Conservation (phyloP, 1,139 yeast species). For the Komagataea norvegica region DNA sequence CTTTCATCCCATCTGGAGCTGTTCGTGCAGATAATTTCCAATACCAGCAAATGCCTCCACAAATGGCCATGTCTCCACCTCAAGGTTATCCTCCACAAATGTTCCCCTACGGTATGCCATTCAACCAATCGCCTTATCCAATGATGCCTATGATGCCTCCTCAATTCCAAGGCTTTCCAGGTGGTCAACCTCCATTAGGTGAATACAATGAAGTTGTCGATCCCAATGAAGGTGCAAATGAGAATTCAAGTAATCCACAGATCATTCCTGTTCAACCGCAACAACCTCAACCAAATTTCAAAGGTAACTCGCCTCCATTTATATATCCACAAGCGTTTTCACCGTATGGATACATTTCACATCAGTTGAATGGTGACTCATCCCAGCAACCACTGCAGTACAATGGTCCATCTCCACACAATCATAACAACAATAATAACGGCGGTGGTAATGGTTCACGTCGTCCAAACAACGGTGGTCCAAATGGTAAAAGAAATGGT, state of each 20-base stretch:
- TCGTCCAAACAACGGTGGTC: conserved; percentile 5
- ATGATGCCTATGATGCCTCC: conserved; percentile 35
- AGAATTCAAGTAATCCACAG: conserved; percentile 11
- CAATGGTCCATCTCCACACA: conserved; percentile 8
- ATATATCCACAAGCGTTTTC: conserved; percentile 26
- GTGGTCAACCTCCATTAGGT: conserved; percentile 11
- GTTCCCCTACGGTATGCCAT: conserved; percentile 28
- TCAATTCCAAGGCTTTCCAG: conserved; percentile 29
- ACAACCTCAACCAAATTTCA: conserved; percentile 16
- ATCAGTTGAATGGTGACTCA: conserved; percentile 14
- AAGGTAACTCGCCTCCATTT: conserved; percentile 18
- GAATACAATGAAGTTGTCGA: conserved; percentile 3
- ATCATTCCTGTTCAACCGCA: conserved; percentile 6
- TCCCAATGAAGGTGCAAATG: conserved; percentile 2
- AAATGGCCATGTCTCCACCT: conserved; percentile 12
- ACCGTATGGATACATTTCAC: conserved; percentile 25
- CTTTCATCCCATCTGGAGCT: conserved; percentile 42
- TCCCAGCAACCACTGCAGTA: conserved; percentile 5
- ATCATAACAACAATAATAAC: conserved; percentile 1
- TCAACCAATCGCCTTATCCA: conserved; percentile 23
- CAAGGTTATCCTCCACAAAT: conserved; percentile 22
- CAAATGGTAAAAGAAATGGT: conserved; percentile 14
- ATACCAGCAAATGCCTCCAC: conserved; percentile 13
- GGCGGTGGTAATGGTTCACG: too few relatives aligned
- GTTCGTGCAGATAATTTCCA: background rate